Evolutionary conservation across 768 basidiomycete species (phyloP), one percentile per base, ranked within the genome.

Genomic region (Saitozyma podzolica): DNA sequence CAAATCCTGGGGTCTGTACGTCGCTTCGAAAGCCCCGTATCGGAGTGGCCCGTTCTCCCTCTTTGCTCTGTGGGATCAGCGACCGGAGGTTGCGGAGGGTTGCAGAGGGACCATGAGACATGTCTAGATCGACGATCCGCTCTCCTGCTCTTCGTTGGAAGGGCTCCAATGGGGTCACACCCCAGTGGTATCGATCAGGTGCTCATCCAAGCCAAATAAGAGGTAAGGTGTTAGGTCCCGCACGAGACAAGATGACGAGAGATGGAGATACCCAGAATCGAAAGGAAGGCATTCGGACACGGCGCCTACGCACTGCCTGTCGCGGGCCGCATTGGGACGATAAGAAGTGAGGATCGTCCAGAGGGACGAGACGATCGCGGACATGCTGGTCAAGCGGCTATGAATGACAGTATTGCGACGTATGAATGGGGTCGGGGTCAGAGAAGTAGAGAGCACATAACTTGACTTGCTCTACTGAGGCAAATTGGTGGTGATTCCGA

Each of bases 1-100:
- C 77, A 47, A 48, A 74, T 50, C 72, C 61, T 40, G 69, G 69
- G 71, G 73, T 20, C 20, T 61, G 54, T 78, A 78, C 2, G 66
- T 70, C 20, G 77, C 71, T 66, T 71, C 63, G 59, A 78, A 78
- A 2, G 75, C 74, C 0, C 77, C 75, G 56, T 75, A 78, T 20
- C 71, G 67, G 39, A 72, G 56, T 3, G 76, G 69, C 55, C 40
- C 59, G 41, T 54, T 54, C 14, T 67, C 59, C 11, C 59, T 52
- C 29, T 69, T 53, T 50, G 67, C 61, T 50, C 69, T 68, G 29
- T 29, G 29, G 29, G 29, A 29, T 29, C 29, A 29, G 29, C 29
- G 29, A 29, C 29, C 29, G 29, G 29, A 29, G 29, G 29, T 29
- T 29, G 29, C 29, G 29, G 29, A 29, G 29, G 29, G 29, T 29